Conservation (phyloP, 257 asterid genomes). For the Lycium ferocissimum region DNA sequence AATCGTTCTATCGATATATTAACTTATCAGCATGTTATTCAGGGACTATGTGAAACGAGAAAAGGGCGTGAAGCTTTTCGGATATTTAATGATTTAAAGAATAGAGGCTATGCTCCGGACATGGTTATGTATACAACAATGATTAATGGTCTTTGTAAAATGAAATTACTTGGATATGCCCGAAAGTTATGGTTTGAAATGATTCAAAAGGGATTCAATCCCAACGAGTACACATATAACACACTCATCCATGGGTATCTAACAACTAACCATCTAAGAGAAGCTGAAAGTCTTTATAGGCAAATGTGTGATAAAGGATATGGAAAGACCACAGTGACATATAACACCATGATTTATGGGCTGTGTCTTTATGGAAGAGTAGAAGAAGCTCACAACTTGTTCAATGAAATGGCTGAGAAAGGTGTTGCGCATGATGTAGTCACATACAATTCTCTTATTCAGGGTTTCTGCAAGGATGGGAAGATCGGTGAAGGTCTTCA, state of each 20-base stretch:
- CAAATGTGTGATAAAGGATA: no score
- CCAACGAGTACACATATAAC: no score
- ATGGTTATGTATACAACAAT: conserved; percentile 72
- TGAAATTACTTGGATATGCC: conserved; percentile 61
- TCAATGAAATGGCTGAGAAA: conserved; percentile 57
- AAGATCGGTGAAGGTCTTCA: conserved; percentile 46
- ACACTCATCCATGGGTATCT: no score
- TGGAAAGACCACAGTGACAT: conserved; percentile 33
- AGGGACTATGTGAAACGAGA: conserved; percentile 55
- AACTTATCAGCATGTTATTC: conserved; percentile 69
- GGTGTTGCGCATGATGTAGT: conserved; percentile 49
- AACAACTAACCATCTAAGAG: no score
- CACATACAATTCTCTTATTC: conserved; percentile 59
- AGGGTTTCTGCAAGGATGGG: conserved; percentile 56
- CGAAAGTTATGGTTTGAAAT: conserved; percentile 73
- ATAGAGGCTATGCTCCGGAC: conserved; percentile 73
- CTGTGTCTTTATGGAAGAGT: conserved; percentile 57
- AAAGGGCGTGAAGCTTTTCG: conserved; percentile 59
- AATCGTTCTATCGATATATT: conserved; percentile 56
- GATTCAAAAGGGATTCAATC: conserved; percentile 60
- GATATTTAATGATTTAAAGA: conserved; percentile 67
- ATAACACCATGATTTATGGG: conserved; percentile 67
- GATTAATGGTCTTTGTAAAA: conserved; percentile 63
- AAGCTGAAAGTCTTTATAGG: no score
- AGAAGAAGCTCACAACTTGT: conserved; percentile 58